phyloP scores from a whole-genome alignment of 1,284 basidiomycete genomes.

The Rhodotorula sp. region DNA sequence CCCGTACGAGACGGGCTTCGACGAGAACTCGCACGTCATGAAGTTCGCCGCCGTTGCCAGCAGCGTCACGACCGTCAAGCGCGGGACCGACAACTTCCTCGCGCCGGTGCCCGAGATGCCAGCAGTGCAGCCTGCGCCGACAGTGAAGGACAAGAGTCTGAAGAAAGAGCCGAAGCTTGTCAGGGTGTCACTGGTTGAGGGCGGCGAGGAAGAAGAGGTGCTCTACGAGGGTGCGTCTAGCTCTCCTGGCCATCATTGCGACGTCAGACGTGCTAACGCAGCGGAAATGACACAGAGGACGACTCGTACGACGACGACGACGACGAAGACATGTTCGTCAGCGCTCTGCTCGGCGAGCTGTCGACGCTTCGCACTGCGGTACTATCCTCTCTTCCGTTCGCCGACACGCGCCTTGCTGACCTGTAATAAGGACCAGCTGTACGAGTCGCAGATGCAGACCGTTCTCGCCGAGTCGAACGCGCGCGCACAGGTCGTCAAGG shows the following conservation, averaged over 20 bases:
- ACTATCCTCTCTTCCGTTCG: background rate
- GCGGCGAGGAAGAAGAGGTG: conserved; percentile 42
- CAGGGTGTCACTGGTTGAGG: conserved; percentile 70
- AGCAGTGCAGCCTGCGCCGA: conserved; percentile 54
- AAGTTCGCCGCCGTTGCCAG: conserved; percentile 90
- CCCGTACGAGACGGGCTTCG: conserved; percentile 95
- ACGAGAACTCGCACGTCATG: conserved; percentile 99
- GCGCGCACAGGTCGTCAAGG: conserved; percentile 17
- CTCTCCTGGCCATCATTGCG: background rate
- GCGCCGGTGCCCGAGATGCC: conserved; percentile 39
- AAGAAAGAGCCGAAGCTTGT: conserved; percentile 67
- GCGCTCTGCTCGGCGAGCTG: conserved; percentile 88
- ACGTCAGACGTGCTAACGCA: background rate
- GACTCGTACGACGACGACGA: conserved; percentile 64
- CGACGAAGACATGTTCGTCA: conserved; percentile 78
- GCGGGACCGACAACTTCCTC: conserved; percentile 45
- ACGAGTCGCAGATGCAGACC: conserved; percentile 29
- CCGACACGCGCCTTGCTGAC: background rate
- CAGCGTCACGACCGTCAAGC: conserved; percentile 72
- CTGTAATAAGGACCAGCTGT: conserved; percentile 15
- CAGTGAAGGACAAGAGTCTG: conserved; percentile 47
- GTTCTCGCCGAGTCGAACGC: conserved; percentile 28
- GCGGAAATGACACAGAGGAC: conserved; percentile 48
- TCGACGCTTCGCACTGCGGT: conserved; percentile 63
- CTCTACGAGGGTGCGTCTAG: conserved; percentile 26